These are phyloP conservation scores for Claviceps sp. DNA, from an alignment of 2,329 filamentous ascomycete species.

Conservation along the genomic window DNA sequence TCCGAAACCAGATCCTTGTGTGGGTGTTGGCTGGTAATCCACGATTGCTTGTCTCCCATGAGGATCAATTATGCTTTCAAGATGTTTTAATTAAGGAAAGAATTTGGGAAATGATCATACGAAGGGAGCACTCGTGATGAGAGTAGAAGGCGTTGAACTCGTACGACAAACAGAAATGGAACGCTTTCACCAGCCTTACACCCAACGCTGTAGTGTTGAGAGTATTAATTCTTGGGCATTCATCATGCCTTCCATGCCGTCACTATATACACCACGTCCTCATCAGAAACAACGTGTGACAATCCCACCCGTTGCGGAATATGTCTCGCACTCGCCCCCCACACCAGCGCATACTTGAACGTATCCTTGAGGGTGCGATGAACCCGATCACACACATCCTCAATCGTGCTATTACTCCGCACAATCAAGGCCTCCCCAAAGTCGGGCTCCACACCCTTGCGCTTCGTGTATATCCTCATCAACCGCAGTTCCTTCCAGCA, in stretches of 20 bases:
- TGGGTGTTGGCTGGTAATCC: not conserved
- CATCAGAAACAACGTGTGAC: slow-evolving; percentile 60
- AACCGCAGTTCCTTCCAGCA: slow-evolving; percentile 89
- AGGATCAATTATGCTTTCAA: not conserved
- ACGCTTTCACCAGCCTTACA: not conserved
- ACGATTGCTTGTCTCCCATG: not conserved
- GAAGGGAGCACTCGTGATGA: not conserved
- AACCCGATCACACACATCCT: slow-evolving; percentile 93
- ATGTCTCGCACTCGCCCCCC: slow-evolving; percentile 92
- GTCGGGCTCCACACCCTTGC: slow-evolving; percentile 80
- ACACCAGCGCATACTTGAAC: slow-evolving; percentile 97
- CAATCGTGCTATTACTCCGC: slow-evolving; percentile 72
- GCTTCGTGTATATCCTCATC: slow-evolving; percentile 92
- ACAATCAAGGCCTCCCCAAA: slow-evolving; percentile 92
- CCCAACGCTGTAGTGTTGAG: not conserved
- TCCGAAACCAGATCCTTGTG: not conserved
- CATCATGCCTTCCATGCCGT: slow-evolving; percentile 49
- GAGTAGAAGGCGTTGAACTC: not conserved
- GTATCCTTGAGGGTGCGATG: slow-evolving; percentile 93
- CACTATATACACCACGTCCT: slow-evolving; percentile 56
- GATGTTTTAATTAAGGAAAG: no score
- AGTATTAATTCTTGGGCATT: not conserved
- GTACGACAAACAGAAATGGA: not conserved
- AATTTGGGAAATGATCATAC: not conserved
- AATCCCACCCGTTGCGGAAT: slow-evolving; percentile 87